Evolutionary conservation across 2,329 filamentous ascomycete species (phyloP).

Genomic region (Neodidymelliopsis sp.): DNA sequence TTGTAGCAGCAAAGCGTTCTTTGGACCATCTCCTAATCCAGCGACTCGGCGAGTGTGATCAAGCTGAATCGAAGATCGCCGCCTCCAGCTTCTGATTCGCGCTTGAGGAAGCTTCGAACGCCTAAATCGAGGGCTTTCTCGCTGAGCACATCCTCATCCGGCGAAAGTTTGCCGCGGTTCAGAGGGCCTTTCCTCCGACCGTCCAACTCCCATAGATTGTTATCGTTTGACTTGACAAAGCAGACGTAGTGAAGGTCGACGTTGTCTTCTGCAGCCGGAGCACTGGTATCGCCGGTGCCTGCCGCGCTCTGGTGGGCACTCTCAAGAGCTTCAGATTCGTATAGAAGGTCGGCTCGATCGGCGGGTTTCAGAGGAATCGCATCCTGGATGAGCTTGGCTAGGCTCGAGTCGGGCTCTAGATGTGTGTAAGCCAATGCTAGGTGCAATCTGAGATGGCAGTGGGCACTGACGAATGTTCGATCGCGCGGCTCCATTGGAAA

Average conservation of each 20-base stretch:
- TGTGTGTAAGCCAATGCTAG: slow-evolving; percentile 20
- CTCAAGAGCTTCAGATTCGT: slow-evolving; percentile 78
- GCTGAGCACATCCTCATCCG: slow-evolving; percentile 64
- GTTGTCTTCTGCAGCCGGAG: slow-evolving; percentile 78
- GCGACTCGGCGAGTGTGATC: slow-evolving; percentile 66
- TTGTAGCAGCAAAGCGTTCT: neutral
- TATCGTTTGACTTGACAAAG: slow-evolving; percentile 80
- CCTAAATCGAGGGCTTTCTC: slow-evolving; percentile 77
- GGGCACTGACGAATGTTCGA: slow-evolving; percentile 39
- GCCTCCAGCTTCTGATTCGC: slow-evolving; percentile 61
- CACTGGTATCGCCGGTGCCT: slow-evolving; percentile 75
- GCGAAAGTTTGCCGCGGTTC: slow-evolving; percentile 60
- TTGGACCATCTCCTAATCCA: slow-evolving; percentile 45
- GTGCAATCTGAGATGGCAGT: neutral
- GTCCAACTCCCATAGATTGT: slow-evolving; percentile 80
- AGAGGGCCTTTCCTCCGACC: slow-evolving; percentile 76
- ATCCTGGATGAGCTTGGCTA: slow-evolving; percentile 70
- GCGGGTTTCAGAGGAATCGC: slow-evolving; percentile 74
- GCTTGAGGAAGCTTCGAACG: slow-evolving; percentile 65
- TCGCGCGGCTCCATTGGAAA: slow-evolving; percentile 78
- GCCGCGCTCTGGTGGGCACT: slow-evolving; percentile 81
- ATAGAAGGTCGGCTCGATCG: slow-evolving; percentile 76
- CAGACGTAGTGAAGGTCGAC: slow-evolving; percentile 97
- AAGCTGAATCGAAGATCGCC: slow-evolving; percentile 70
- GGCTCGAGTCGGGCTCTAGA: slow-evolving; percentile 59